Evolutionary conservation across 2,329 filamentous ascomycete species (phyloP).

Genomic region (Penicillium hesseltinei): DNA sequence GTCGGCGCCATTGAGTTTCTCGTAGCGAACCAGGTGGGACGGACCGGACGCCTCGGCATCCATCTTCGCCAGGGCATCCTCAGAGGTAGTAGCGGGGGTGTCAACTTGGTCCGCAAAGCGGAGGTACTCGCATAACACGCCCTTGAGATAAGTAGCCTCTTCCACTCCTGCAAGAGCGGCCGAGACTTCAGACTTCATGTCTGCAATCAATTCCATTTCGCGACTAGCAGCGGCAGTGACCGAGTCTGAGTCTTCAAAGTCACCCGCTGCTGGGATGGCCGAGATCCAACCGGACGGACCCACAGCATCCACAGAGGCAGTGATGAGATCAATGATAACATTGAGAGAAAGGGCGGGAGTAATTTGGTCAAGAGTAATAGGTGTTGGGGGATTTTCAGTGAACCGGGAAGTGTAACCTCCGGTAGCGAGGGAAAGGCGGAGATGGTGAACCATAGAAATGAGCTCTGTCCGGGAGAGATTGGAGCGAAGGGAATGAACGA

Average conservation of each 20-base stretch:
- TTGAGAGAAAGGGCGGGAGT: constrained; percentile 39
- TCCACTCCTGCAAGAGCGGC: constrained; percentile 48
- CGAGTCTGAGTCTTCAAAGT: constrained; percentile 22
- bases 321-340: constrained; percentile 43
- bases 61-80: constrained; percentile 8
- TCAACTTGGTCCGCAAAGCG: constrained; percentile 39
- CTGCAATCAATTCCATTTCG: constrained; percentile 46
- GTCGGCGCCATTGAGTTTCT: constrained; percentile 42
- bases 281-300: constrained; percentile 50
- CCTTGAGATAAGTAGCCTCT: constrained; percentile 48
- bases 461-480: constrained; percentile 40
- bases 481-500: constrained; percentile 38
- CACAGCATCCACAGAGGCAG: constrained; percentile 47
- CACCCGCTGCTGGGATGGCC: constrained; percentile 34
- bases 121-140: constrained; percentile 48
- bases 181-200: constrained; percentile 50
- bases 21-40: constrained; percentile 33
- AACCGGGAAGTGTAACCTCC: constrained; percentile 45
- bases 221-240: constrained; percentile 28
- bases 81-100: constrained; percentile 15
- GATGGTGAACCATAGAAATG: constrained; percentile 43
- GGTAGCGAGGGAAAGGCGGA: constrained; percentile 44
- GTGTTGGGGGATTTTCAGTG: constrained; percentile 39
- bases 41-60: constrained; percentile 11
- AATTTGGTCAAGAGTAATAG: constrained; percentile 36